Conservation (phyloP, 2,329 filamentous ascomycete genomes). For the Alternaria incomplexa region DNA sequence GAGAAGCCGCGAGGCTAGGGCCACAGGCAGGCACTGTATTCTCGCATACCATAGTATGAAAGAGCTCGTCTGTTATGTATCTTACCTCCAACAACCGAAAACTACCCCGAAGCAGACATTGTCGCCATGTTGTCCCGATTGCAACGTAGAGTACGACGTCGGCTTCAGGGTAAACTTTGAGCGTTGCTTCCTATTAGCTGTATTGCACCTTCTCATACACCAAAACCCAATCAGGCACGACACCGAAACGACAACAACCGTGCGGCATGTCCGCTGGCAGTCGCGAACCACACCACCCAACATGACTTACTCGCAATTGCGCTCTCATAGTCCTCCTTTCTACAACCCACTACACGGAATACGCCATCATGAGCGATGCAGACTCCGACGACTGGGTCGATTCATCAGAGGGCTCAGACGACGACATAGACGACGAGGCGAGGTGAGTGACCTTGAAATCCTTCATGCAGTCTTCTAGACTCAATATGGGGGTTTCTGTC, state of each 20-base stretch:
- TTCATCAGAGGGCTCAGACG: background rate
- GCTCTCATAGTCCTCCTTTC: background rate
- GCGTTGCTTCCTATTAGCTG: background rate
- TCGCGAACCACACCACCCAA: background rate
- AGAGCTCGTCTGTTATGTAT: too few relatives aligned
- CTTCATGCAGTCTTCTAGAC: background rate
- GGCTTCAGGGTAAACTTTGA: background rate
- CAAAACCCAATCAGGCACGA: background rate
- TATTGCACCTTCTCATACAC: background rate
- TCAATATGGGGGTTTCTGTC: background rate
- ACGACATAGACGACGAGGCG: background rate
- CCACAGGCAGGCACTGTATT: too few relatives aligned
- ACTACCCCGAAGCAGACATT: background rate
- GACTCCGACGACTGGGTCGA: slow-evolving; percentile 6
- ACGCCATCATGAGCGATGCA: background rate
- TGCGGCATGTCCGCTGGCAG: background rate
- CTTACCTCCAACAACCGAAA: too few relatives aligned
- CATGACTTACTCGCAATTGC: background rate
- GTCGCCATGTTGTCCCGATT: background rate
- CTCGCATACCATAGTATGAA: too few relatives aligned
- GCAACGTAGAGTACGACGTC: background rate
- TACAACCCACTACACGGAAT: background rate
- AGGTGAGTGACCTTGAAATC: background rate
- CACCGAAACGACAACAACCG: background rate
- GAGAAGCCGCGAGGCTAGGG: background rate